Conservation (phyloP, 106 monocot genomes). For the Apostasia shenzhenica region DNA sequence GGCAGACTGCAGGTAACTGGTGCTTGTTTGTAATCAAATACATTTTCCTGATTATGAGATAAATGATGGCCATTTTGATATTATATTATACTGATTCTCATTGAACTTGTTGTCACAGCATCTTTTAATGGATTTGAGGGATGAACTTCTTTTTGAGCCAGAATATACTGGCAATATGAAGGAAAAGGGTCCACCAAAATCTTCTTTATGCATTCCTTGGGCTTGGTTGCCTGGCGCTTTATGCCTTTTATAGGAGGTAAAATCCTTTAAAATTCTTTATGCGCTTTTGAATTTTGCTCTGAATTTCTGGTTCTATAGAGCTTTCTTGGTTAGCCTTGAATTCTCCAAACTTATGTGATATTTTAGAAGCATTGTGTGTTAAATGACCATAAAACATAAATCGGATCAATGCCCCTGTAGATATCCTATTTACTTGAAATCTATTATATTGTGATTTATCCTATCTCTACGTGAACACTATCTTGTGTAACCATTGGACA, state of each 20-base stretch:
- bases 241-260: constrained; percentile 88
- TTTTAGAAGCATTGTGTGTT: no score
- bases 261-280: not conserved
- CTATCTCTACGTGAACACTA: no score
- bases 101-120: constrained; percentile 28
- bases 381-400: no score
- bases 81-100: constrained; percentile 23
- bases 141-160: constrained; percentile 94
- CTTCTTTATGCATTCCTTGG: constrained; percentile 72
- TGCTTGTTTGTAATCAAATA: not conserved
- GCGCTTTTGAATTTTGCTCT: no score
- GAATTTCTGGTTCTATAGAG: no score
- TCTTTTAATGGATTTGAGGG: constrained; percentile 92
- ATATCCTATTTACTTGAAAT: no score
- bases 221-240: constrained; percentile 73
- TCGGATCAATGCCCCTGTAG: no score
- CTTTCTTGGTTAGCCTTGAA: no score
- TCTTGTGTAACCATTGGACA: no score
- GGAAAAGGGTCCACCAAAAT: constrained; percentile 76
- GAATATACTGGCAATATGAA: constrained; percentile 84
- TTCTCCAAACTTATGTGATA: no score
- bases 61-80: constrained; percentile 20
- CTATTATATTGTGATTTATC: no score
- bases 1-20: constrained; percentile 39
- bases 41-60: not conserved